Conservation (phyloP, 2,329 filamentous ascomycete species). For the Stachybotrys chartarum region DNA sequence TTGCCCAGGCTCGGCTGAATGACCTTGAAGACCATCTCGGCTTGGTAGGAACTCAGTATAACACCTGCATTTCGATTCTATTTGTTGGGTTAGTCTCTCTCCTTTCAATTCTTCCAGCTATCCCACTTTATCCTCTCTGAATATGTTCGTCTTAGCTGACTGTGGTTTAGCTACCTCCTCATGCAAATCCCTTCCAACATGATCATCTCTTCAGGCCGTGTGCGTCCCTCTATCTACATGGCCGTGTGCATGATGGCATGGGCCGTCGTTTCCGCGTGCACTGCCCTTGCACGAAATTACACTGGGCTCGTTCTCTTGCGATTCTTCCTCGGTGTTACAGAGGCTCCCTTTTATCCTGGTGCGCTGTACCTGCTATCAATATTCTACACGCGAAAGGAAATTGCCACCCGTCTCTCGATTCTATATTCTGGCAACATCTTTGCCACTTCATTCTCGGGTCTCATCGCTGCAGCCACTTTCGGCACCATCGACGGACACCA, state of each 20-base stretch:
- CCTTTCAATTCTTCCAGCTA: background rate
- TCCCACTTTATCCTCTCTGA: background rate
- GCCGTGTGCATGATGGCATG: conserved; percentile 25
- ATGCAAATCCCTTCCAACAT: conserved; percentile 32
- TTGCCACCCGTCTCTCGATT: conserved; percentile 34
- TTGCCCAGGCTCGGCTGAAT: conserved; percentile 48
- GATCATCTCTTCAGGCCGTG: conserved; percentile 24
- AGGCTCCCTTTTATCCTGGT: conserved; percentile 30
- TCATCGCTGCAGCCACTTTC: conserved; percentile 36
- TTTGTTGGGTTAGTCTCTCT: conserved; percentile 25
- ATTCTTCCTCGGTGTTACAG: conserved; percentile 31
- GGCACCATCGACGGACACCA: conserved; percentile 17
- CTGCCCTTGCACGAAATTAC: conserved; percentile 32
- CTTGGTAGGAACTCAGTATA: conserved; percentile 29
- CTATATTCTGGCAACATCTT: conserved; percentile 34
- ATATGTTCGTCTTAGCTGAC: conserved; percentile 1
- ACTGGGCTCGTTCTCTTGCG: conserved; percentile 32
- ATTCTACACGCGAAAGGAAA: conserved; percentile 46
- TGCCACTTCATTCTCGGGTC: conserved; percentile 30
- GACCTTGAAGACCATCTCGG: conserved; percentile 44
- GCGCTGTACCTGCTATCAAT: conserved; percentile 36
- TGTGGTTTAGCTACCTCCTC: conserved; percentile 8
- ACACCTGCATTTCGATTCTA: conserved; percentile 26
- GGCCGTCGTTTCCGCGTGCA: conserved; percentile 33
- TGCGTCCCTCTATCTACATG: conserved; percentile 37